Base-by-base conservation (phyloP, 225 moss, liverwort and hornwort species). In the Anthoceros angustus region DNA sequence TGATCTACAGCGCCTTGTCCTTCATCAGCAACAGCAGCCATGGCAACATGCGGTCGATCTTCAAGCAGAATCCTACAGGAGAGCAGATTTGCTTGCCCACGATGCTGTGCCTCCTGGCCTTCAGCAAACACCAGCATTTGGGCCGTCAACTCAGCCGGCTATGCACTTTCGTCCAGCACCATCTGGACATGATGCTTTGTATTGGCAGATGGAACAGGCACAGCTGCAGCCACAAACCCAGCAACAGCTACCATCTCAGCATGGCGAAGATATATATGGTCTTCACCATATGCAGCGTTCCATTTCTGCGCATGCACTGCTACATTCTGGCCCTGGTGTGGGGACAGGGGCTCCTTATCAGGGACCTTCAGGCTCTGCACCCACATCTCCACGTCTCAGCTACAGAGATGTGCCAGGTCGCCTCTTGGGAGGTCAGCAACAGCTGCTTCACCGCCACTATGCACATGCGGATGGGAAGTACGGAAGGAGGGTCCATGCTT, bases 311-410 rank as follows among this genome's bases (percentile, higher is more conserved):
- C 83, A 80, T 25, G 74, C 76, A 55, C 66, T 87, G 62, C 71
- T 74, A 2, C 72, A 55, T 18, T 32, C 83, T 5, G 69, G 66
- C 40, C 23, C 72, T 66, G 77, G 79, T 21, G 64, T 75, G 64
- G 77, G 66, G 42, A 70, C 80, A 49, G 42, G 71, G 66, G 71
- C 55, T 71, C 75, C 80, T 16, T 83, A 80, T 68, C 83, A 81
- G 67, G 73, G 73, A 64, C 90, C 66, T 70, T 76, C 74, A 43
- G 84, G 88, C 43, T 98, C 95, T 18, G 83, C 82, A 40, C 95
- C 95, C 12, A 84, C 95, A 16, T 98, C 95, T 41, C 95, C 95
- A 69, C 85, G 91, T 62, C 55, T 74, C 21, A 71, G 69, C 45
- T 82, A 45, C 67, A 80, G 84, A 71, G 87, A 94, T 40, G 10